Conservation (phyloP, 1,284 basidiomycete genomes). For the Cutaneotrichosporon cavernicola region DNA sequence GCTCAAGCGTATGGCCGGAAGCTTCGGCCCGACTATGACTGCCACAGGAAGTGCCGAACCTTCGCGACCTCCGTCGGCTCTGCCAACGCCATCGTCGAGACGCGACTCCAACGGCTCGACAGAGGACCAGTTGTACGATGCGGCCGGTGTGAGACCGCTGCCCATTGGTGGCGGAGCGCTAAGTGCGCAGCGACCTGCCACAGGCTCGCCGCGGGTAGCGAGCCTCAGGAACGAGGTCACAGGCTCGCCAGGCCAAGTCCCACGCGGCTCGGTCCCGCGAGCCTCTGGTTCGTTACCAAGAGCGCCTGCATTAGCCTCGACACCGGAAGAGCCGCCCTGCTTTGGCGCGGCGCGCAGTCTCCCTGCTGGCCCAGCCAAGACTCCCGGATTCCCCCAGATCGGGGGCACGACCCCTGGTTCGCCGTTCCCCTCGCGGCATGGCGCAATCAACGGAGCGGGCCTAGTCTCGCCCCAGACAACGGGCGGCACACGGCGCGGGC, state of each 20-base stretch:
- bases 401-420: background rate
- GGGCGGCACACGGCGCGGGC: constrained; percentile 38
- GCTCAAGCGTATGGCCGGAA: constrained; percentile 46
- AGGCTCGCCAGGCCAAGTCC: background rate
- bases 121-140: background rate
- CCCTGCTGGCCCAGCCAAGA: background rate
- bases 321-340: constrained; percentile 10
- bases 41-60: background rate
- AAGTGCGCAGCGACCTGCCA: background rate
- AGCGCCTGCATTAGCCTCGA: constrained; percentile 2
- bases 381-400: background rate
- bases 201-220: constrained; percentile 3
- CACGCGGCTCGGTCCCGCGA: constrained; percentile 1
- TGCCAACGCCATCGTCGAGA: background rate
- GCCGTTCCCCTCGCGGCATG: background rate
- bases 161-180: constrained; percentile 7
- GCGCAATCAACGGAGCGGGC: background rate
- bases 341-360: background rate
- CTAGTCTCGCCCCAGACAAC: constrained; percentile 41
- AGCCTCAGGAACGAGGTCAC: background rate
- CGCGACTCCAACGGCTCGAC: background rate
- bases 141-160: background rate
- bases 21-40: constrained; percentile 14
- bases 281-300: constrained; percentile 8
- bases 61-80: background rate